These are phyloP conservation scores for Talaromyces sp. DNA, from an alignment of 2,329 filamentous ascomycete species.

Conservation along the genomic window DNA sequence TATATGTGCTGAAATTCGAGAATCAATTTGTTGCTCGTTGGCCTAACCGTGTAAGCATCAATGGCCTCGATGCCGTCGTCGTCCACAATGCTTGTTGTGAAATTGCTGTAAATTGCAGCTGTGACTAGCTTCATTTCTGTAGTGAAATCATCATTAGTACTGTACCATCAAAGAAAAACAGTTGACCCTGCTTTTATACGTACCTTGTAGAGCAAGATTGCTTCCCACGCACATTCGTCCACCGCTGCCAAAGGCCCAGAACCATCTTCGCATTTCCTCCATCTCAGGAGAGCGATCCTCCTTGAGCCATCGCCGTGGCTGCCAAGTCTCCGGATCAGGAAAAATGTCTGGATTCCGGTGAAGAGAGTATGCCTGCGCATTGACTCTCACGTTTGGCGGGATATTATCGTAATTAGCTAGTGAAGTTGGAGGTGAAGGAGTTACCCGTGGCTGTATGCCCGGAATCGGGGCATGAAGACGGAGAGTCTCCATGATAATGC, in stretches of 20 bases:
- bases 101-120: slow-evolving; percentile 66
- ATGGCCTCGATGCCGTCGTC: slow-evolving; percentile 60
- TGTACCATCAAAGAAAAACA: background rate
- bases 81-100: slow-evolving; percentile 55
- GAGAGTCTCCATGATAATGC: slow-evolving; percentile 56
- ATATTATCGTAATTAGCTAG: slow-evolving; percentile 37
- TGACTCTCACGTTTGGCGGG: slow-evolving; percentile 40
- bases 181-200: background rate
- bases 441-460: slow-evolving; percentile 56
- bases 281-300: slow-evolving; percentile 30
- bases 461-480: slow-evolving; percentile 59
- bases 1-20: slow-evolving; percentile 46
- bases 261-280: slow-evolving; percentile 43
- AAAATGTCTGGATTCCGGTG: slow-evolving; percentile 47
- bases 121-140: slow-evolving; percentile 68
- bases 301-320: slow-evolving; percentile 46
- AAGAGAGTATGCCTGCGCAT: slow-evolving; percentile 47
- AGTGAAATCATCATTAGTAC: slow-evolving; percentile 4
- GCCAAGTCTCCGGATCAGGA: slow-evolving; percentile 43
- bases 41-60: slow-evolving; percentile 60
- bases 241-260: slow-evolving; percentile 48
- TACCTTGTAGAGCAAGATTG: slow-evolving; percentile 45
- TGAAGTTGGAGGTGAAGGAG: slow-evolving; percentile 33
- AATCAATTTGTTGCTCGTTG: slow-evolving; percentile 53
- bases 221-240: slow-evolving; percentile 47